Percentiles rank a stretch among this genome's conserved stretches.
Evolutionary conservation across 345 rosid genomes (phyloP).

Genomic region (Bruguiera gymnorhiza): DNA sequence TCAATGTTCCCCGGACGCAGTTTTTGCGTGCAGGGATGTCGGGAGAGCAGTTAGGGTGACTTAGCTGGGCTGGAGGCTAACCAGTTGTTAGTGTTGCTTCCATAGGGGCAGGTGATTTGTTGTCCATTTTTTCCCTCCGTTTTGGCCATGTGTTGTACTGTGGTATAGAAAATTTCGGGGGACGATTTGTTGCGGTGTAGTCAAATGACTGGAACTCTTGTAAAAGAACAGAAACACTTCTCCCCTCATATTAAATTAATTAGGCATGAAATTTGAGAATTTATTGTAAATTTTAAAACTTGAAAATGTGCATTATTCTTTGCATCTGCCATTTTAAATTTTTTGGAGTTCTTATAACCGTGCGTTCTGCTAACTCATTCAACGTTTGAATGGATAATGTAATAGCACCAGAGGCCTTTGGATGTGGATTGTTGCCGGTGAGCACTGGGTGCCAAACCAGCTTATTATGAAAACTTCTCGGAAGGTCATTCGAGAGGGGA

Average conservation of each 20-base stretch:
- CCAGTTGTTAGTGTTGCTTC: slow-evolving; percentile 36
- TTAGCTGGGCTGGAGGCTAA: slow-evolving; percentile 31
- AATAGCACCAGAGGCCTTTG: too few relatives aligned
- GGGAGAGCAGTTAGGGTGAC: slow-evolving; percentile 25
- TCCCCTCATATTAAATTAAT: not conserved
- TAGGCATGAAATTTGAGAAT: not conserved
- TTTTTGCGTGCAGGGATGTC: slow-evolving; percentile 24
- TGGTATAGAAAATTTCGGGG: slow-evolving; percentile 23
- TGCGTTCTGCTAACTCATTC: too few relatives aligned
- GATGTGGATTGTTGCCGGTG: too few relatives aligned
- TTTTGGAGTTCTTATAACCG: too few relatives aligned
- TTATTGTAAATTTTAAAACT: not conserved
- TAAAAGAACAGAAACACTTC: slow-evolving; percentile 11
- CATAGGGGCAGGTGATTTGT: slow-evolving; percentile 24
- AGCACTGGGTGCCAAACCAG: too few relatives aligned
- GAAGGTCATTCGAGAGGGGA: too few relatives aligned
- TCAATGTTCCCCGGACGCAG: slow-evolving; percentile 14
- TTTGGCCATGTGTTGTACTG: slow-evolving; percentile 25
- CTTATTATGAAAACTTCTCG: too few relatives aligned
- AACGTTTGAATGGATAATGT: too few relatives aligned
- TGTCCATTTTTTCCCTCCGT: slow-evolving; percentile 28
- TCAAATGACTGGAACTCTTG: slow-evolving; percentile 22
- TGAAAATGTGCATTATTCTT: too few relatives aligned
- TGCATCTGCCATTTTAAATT: too few relatives aligned
- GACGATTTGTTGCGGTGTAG: slow-evolving; percentile 16